These are phyloP conservation scores for Meyerozyma athensensis DNA, from an alignment of 1,139 yeast genomes.

Conservation along the genomic window DNA sequence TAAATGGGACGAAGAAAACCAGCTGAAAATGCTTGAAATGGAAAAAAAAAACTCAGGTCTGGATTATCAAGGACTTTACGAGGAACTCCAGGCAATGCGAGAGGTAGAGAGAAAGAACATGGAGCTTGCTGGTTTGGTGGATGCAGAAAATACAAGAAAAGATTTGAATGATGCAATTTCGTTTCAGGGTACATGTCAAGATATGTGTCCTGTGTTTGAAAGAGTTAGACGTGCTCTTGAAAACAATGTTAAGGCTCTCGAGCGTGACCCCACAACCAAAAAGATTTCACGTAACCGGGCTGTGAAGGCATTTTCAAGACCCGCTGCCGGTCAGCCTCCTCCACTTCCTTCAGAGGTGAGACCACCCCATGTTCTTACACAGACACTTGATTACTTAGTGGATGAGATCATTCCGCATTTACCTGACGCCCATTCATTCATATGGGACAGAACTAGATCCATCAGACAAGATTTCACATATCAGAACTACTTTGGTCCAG, in stretches of 20 bases:
- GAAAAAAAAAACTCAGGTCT: constrained; percentile 28
- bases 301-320: constrained; percentile 90
- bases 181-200: constrained; percentile 83
- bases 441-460: constrained; percentile 99
- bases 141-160: constrained; percentile 79
- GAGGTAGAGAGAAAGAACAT: constrained; percentile 72
- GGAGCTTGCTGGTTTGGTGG: constrained; percentile 83
- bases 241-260: constrained; percentile 78
- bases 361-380: constrained; percentile 71
- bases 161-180: constrained; percentile 80
- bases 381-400: constrained; percentile 66
- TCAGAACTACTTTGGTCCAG: constrained; percentile 91
- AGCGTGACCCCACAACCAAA: constrained; percentile 62
- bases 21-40: constrained; percentile 33
- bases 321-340: constrained; percentile 98
- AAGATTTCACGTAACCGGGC: constrained; percentile 62
- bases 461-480: constrained; percentile 96
- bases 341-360: constrained; percentile 96
- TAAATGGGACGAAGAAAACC: constrained; percentile 41
- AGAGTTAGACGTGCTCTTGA: constrained; percentile 85
- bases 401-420: constrained; percentile 57
- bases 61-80: constrained; percentile 43
- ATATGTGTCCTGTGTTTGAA: constrained; percentile 95
- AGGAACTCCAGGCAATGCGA: constrained; percentile 64
- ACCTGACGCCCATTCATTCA: constrained; percentile 83